Base-by-base conservation (phyloP, 805 yeast genomes). In the Wickerhamomyces sydowiorum region DNA sequence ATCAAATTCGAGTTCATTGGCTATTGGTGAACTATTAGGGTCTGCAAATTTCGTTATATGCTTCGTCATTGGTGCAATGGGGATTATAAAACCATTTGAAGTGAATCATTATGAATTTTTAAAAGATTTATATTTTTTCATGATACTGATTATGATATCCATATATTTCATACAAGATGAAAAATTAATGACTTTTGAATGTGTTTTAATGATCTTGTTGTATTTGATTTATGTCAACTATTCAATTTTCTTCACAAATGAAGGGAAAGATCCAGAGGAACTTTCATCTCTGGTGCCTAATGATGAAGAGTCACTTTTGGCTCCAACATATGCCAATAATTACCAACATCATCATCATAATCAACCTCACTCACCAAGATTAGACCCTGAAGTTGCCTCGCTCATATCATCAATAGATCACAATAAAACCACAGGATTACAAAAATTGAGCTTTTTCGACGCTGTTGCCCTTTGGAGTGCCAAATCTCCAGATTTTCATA, bases 1-100 rank as follows among this genome's bases (percentile, higher is more conserved):
- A 12, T 64, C 78, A 1, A 81, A 77, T n/a, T 76, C 86, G 1
- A 78, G 83, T 0, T 75, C 87, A 0, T 66, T 91, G 56, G 97
- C 98, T 0, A 64, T 91, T 7, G 93, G 96, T 1, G 97, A 90
- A 59, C 67, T 91, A n/a, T 63, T 89, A 25, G 98, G 99, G 1
- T 93, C 96, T 2, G 86, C 95, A 0, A 76, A 85, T 36, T 89
- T 93, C 55, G 78, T 90, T 15, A 72, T 85, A 3, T 78, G 91
- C 1, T 82, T 87, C 12, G 86, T 91, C 0, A 70, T 86, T 20
- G 98, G 98, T 0, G 60, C 78, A 0, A 84, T 91, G 76, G 82
- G 86, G 0, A 59, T 89, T 0, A 59, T 80, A 1, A 70, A 74
- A 29, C 90, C 96, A 0, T 80, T 82, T 46, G 62, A 73, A 40